A percentile compares a stretch with the other conserved stretches of the same genome.
These are phyloP conservation scores for Cornus controversa DNA, from an alignment of 148 eudicot species.

Conservation along the genomic window DNA sequence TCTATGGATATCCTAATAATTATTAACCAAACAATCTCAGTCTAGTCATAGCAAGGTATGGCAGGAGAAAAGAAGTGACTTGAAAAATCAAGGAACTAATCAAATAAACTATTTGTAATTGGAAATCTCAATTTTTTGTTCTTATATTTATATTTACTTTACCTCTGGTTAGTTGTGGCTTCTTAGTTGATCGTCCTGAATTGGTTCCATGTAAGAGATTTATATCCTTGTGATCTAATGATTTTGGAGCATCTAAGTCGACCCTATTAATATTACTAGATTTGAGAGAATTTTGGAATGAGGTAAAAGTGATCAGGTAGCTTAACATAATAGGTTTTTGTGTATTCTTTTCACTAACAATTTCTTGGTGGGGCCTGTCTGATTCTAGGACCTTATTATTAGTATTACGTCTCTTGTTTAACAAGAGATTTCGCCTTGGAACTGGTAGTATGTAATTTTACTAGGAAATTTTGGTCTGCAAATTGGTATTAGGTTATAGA, in stretches of 20 bases:
- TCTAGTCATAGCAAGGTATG: background rate
- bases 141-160: no score
- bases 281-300: background rate
- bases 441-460: background rate
- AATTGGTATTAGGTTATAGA: background rate
- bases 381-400: background rate
- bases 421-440: background rate
- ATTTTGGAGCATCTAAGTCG: no score
- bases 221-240: no score
- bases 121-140: background rate
- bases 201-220: no score
- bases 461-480: background rate
- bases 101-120: no score
- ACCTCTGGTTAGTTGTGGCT: no score
- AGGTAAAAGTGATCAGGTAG: background rate
- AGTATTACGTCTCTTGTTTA: no score
- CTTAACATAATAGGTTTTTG: background rate
- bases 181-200: no score
- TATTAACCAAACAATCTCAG: background rate
- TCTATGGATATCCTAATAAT: no score
- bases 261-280: no score
- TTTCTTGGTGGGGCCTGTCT: background rate
- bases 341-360: background rate
- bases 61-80: background rate
- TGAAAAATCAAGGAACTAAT: no score